Conservation (phyloP, 768 basidiomycete species). For the Podaxis carcinomalis region DNA sequence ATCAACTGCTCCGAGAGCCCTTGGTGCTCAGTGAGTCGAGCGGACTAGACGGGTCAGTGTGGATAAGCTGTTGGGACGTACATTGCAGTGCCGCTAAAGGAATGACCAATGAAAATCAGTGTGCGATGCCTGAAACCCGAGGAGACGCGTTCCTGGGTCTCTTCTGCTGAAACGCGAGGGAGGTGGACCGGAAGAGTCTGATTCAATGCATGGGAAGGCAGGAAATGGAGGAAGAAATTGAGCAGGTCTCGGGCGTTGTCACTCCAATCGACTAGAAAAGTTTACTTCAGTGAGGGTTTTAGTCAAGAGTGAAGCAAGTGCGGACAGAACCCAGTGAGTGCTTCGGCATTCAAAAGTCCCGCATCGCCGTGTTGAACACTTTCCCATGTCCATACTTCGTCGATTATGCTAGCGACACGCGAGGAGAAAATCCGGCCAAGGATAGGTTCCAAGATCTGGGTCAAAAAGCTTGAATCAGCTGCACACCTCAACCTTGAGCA, state of each 20-base stretch:
- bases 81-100: conserved; percentile 75
- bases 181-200: conserved; percentile 48
- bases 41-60: neutral
- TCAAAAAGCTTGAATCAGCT: neutral
- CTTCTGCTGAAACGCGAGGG: conserved; percentile 36
- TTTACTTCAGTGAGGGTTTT: neutral
- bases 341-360: conserved; percentile 69
- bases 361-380: conserved; percentile 83
- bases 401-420: conserved; percentile 34
- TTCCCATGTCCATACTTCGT: conserved; percentile 81
- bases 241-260: conserved; percentile 76
- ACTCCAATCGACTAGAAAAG: conserved; percentile 61
- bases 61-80: conserved; percentile 30
- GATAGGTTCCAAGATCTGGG: conserved; percentile 76
- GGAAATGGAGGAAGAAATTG: conserved; percentile 65
- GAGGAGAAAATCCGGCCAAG: conserved; percentile 48
- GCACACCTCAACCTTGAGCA: neutral
- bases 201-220: conserved; percentile 40
- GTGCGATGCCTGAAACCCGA: conserved; percentile 48
- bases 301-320: neutral
- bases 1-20: conserved; percentile 59
- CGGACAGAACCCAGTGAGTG: neutral
- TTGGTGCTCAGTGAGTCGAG: conserved; percentile 19
- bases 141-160: conserved; percentile 35
- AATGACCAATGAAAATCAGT: conserved; percentile 74